Conservation (phyloP, 177 flowering plant genomes). For the Vitis hybrid region DNA sequence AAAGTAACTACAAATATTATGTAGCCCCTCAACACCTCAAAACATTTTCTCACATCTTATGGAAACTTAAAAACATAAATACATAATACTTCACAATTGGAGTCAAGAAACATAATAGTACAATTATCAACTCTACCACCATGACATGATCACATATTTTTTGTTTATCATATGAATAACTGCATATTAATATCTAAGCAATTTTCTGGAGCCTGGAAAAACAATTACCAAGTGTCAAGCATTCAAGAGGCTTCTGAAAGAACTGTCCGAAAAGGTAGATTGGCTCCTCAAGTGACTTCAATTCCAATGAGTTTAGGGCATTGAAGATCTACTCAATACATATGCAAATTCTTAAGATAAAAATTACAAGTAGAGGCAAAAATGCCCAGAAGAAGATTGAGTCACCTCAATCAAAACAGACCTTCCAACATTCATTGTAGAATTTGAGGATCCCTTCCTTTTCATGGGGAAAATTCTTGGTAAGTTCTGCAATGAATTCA, state of each 20-base stretch:
- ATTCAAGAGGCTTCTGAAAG: constrained; percentile 87
- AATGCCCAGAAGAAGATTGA: constrained; percentile 14
- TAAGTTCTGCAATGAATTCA: constrained; percentile 72
- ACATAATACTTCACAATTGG: no score
- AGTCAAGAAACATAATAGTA: no score
- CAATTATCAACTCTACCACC: no score
- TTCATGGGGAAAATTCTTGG: constrained; percentile 78
- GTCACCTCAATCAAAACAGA: constrained; percentile 37
- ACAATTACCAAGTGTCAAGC: constrained; percentile 84
- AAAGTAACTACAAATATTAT: no score
- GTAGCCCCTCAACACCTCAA: no score
- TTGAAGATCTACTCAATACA: constrained; percentile 64
- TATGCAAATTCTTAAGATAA: constrained; percentile 10
- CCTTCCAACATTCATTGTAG: constrained; percentile 96
- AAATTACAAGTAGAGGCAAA: neutral
- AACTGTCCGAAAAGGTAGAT: constrained; percentile 94
- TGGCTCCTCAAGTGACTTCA: constrained; percentile 97
- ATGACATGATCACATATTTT: no score
- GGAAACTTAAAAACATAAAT: neutral
- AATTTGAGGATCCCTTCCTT: constrained; percentile 83
- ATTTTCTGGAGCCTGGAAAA: neutral
- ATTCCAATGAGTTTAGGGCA: constrained; percentile 84
- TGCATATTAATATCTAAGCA: no score
- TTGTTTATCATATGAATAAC: no score
- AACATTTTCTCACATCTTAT: neutral